Conservation (phyloP, 2,329 filamentous ascomycete genomes). For the Verticillium nubilum region DNA sequence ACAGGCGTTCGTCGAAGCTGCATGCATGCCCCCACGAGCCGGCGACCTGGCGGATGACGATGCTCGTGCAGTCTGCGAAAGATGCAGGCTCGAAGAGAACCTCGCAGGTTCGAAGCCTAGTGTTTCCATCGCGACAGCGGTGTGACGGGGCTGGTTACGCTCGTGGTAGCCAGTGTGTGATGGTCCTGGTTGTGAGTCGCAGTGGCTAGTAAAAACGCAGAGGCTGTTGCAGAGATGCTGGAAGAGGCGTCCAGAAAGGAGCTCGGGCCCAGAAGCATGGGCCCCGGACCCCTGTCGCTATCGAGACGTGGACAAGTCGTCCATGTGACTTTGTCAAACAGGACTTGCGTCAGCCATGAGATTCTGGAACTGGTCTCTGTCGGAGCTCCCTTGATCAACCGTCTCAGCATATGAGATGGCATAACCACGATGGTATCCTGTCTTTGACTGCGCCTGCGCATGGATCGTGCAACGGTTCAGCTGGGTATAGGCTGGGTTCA, state of each 20-base stretch:
- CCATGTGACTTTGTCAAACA: constrained; percentile 1
- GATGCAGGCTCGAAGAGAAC: background rate
- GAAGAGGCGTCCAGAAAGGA: background rate
- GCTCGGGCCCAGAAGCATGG: background rate
- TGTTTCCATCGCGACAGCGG: background rate
- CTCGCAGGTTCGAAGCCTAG: background rate
- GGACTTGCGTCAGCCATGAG: constrained; percentile 1
- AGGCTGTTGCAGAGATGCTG: background rate
- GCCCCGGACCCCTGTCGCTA: background rate
- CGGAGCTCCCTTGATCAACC: background rate
- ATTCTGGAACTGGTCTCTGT: background rate
- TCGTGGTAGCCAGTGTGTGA: background rate
- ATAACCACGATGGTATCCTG: background rate
- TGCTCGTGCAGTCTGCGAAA: background rate
- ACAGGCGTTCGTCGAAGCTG: background rate
- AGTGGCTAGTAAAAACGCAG: background rate
- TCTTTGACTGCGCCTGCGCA: background rate
- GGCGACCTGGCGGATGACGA: background rate
- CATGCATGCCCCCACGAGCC: background rate
- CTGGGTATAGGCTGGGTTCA: background rate
- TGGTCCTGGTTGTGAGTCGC: background rate
- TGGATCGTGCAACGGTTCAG: constrained; percentile 1
- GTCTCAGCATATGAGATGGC: constrained; percentile 1
- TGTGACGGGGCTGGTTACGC: background rate
- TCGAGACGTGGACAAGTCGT: background rate